Evolutionary conservation across 1,139 yeast genomes (phyloP).

Genomic region (Saccharomyces hybrid): DNA sequence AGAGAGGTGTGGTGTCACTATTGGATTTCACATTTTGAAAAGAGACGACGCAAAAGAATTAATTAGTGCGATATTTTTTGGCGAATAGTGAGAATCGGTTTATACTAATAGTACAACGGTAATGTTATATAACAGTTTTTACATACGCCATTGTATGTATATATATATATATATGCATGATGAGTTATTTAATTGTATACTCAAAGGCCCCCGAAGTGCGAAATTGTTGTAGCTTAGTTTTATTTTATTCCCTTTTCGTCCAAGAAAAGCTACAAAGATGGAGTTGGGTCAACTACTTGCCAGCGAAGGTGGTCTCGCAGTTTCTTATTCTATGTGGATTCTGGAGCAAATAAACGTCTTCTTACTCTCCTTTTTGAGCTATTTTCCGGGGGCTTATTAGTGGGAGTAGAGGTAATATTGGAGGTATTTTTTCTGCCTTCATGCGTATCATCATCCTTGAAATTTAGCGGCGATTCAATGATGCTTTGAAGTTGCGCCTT

Average conservation of each 20-base stretch:
- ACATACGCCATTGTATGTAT: not conserved
- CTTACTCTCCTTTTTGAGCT: slow-evolving; percentile 25
- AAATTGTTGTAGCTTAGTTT: not conserved
- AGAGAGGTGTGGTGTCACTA: slow-evolving; percentile 54
- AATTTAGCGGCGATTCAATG: slow-evolving; percentile 23
- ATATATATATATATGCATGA: not conserved
- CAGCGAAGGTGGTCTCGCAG: too few species aligned
- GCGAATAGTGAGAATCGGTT: slow-evolving; percentile 38
- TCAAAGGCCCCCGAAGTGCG: not conserved
- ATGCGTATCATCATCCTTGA: not conserved
- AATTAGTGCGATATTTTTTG: slow-evolving; percentile 69
- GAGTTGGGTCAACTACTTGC: not conserved
- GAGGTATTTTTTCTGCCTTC: not conserved
- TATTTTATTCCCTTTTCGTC: not conserved
- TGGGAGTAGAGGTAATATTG: not conserved
- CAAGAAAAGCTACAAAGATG: not conserved
- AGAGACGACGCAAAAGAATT: slow-evolving; percentile 51
- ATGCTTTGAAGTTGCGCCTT: slow-evolving; percentile 13
- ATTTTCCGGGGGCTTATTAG: not conserved
- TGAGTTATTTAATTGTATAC: not conserved
- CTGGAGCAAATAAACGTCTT: slow-evolving; percentile 33
- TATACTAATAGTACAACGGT: not conserved
- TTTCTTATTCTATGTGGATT: not conserved
- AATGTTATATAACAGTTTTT: not conserved
- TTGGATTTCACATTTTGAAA: slow-evolving; percentile 48